A percentile compares a stretch with the other conserved stretches of the same genome.
phyloP scores from a whole-genome alignment of 2,329 filamentous ascomycete genomes.

The Phialocephala subalpina region DNA sequence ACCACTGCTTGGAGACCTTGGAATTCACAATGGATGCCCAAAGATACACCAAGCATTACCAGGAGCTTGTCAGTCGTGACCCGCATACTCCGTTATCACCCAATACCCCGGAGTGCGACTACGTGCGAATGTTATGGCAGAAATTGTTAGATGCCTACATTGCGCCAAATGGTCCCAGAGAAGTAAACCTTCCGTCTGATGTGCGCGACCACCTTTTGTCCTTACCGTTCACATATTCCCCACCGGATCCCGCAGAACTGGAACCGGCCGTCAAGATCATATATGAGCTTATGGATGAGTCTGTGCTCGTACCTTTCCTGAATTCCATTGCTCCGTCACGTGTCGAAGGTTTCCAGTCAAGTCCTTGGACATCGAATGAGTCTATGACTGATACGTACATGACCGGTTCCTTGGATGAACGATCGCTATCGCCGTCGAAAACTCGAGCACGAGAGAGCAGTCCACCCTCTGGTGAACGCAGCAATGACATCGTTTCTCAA shows the following conservation, averaged over 20 bases:
- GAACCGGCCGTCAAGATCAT: slow-evolving; percentile 87
- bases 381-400: slow-evolving; percentile 40
- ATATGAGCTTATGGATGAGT: slow-evolving; percentile 97
- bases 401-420: slow-evolving; percentile 40
- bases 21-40: slow-evolving; percentile 97
- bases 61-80: slow-evolving; percentile 49
- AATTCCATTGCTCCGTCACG: slow-evolving; percentile 56
- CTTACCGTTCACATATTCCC: slow-evolving; percentile 65
- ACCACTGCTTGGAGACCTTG: slow-evolving; percentile 94
- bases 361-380: slow-evolving; percentile 43
- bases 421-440: slow-evolving; percentile 37
- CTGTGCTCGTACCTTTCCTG: slow-evolving; percentile 89
- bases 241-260: slow-evolving; percentile 77
- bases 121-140: slow-evolving; percentile 84
- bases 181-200: slow-evolving; percentile 88
- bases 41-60: slow-evolving; percentile 70
- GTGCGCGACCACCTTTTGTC: slow-evolving; percentile 83
- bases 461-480: slow-evolving; percentile 34
- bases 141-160: slow-evolving; percentile 92
- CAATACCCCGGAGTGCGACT: slow-evolving; percentile 48
- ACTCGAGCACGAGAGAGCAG: slow-evolving; percentile 37
- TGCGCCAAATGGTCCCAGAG: slow-evolving; percentile 80
- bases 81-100: slow-evolving; percentile 49
- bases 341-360: slow-evolving; percentile 34
- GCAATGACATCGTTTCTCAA: slow-evolving; percentile 33